Conservation (phyloP, 2,329 filamentous ascomycete genomes). For the Onygenales sp. region DNA sequence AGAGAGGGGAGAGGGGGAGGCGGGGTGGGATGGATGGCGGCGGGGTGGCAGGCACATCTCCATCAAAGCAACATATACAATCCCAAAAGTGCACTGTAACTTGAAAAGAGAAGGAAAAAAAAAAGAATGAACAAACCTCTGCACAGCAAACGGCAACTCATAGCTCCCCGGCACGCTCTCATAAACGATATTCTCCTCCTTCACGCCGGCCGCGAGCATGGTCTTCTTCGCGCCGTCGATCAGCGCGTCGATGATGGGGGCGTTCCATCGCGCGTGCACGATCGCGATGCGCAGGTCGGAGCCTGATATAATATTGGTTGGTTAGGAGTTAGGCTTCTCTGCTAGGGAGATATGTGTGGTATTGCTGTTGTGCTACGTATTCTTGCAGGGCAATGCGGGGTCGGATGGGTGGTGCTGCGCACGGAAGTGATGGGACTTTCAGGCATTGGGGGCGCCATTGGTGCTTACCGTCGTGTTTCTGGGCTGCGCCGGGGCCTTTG, state of each 20-base stretch:
- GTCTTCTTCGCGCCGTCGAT: conserved; percentile 70
- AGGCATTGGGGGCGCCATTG: not conserved
- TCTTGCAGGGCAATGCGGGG: not conserved
- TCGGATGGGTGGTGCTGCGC: not conserved
- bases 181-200: conserved; percentile 76
- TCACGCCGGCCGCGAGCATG: conserved; percentile 69
- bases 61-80: not conserved
- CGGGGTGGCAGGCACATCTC: not conserved
- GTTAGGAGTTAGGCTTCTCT: not conserved
- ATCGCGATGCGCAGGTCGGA: conserved; percentile 80
- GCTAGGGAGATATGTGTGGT: not conserved
- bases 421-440: not conserved
- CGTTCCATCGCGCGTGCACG: conserved; percentile 94
- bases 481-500: conserved; percentile 55
- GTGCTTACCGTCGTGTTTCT: conserved; percentile 46
- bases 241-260: conserved; percentile 74
- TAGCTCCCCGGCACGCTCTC: conserved; percentile 90
- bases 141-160: conserved; percentile 84
- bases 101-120: not conserved
- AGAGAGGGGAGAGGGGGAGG: no score
- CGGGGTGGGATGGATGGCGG: no score
- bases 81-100: not conserved
- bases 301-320: conserved; percentile 31
- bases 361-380: not conserved
- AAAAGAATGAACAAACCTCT: conserved; percentile 47